Base-by-base conservation (phyloP, 257 asterid genomes). In the Solanum chmielewskii region DNA sequence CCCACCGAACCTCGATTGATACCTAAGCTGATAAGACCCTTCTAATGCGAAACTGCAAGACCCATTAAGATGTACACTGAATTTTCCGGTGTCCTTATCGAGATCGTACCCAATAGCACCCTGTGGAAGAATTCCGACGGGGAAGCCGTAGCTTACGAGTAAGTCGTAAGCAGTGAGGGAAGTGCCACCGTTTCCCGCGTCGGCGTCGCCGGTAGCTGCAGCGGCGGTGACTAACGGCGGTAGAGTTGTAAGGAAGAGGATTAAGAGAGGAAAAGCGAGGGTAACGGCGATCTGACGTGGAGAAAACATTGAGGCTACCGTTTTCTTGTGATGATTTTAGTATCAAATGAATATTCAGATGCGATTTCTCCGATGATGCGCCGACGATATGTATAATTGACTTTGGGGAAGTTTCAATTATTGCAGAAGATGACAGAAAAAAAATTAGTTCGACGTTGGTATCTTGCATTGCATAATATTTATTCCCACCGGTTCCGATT, bases 31-130 rank as follows among this genome's bases (percentile, higher is more conserved):
- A 86, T 95, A 95, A 62, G 98, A 93, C 31, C 95, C 97, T 85
- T 94, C 96, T 81, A 95, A 76, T 3, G 96, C 90, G 91, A 95
- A 95, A 86, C 97, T 94, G 91, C 98, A 95, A 8, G 98, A 89
- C 9, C 92, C 95, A 83, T 90, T 91, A 27, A 90, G 73, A 27
- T 91, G 92, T 21, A 93, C 96, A 85, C 90, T 89, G 91, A 94
- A 96, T 83, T 88, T 92, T 4, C 99, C 98, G 31, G 94, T 89
- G 5, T 90, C 75, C 8, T 82, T 29, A 87, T 95, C 96, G 23
- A 96, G 91, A 91, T 96, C 97, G 83, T 94, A 93, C 86, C 91
- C 93, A 1, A 90, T 93, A 6, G 89, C 93, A 86, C 96, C 99
- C 33, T 86, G 83, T 0, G 99, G 99, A 71, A 96, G 98, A 90